Evolutionary conservation across 345 rosid genomes (phyloP).

Genomic region (Reutealis trisperma): DNA sequence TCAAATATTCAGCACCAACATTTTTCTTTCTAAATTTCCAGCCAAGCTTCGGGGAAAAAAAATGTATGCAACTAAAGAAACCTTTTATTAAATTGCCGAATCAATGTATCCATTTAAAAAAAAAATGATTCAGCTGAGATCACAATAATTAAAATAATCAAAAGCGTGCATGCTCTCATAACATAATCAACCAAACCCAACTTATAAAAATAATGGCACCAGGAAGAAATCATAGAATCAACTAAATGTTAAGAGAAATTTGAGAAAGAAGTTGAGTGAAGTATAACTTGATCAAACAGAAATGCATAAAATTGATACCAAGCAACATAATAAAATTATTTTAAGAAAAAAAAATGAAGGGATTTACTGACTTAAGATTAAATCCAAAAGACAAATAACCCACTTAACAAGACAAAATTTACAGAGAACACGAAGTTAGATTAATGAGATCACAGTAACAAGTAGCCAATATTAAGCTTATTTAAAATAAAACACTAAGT

Average conservation of each 20-base stretch:
- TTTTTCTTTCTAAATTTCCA: background rate
- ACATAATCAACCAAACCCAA: background rate
- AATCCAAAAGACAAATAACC: background rate
- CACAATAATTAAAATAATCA: background rate
- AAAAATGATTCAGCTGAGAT: conserved; percentile 1
- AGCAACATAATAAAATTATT: background rate
- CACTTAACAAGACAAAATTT: too few species aligned
- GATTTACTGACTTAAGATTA: conserved; percentile 1
- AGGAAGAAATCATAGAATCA: too few species aligned
- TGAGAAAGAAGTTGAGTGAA: background rate
- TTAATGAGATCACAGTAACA: too few species aligned
- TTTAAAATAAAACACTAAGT: conserved; percentile 6
- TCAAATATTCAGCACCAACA: background rate
- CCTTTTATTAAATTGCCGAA: background rate
- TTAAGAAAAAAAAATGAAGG: conserved; percentile 3
- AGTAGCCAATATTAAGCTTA: conserved; percentile 10
- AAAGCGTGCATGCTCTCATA: too few species aligned
- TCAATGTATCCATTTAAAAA: background rate
- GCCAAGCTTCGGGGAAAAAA: background rate
- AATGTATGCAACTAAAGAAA: background rate
- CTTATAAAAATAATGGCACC: background rate
- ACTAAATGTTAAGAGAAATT: background rate
- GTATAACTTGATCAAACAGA: background rate
- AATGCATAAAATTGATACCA: conserved; percentile 1
- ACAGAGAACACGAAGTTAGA: too few species aligned